Evolutionary conservation across 192 early-diverging fungal genomes (phyloP), one percentile per base, ranked within the genome.

Genomic region (Coemansia sp.): DNA sequence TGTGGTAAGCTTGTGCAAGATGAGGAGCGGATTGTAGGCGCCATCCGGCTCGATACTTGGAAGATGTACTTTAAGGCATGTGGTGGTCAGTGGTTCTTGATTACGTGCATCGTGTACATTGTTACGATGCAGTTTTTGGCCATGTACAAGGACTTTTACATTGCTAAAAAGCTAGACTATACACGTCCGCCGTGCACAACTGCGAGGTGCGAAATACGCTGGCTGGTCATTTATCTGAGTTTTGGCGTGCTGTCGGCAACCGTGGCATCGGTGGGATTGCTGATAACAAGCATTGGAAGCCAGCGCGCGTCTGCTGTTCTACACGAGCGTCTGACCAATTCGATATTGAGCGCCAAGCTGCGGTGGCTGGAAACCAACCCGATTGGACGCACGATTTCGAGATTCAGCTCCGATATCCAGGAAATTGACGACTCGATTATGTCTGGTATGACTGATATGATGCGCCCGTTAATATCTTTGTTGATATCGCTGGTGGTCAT

Each of bases 291-390:
- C 46, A 3, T 20, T 2, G 63, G 65, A 51, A 67, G 69, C 25
- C 36, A 66, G 28, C 57, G 24, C 17, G 64, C 88, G 23, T 89
- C 87, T 0, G 66, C 62, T 3, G 56, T 63, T 0, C 58, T 92
- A 36, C 88, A 92, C 52, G 57, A 67, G 25, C 64, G 74, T 11
- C 62, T 90, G 31, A 49, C 88, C 20, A 58, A 70, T 15, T 72
- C 83, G 42, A 76, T 92, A 17, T 53, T 87, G 10, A 76, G 78
- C 20, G 88, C 90, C 5, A 90, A 86, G 58, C 77, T 93, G 31
- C 84, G 87, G 31, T 95, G 93, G 81, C 92, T 91, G 63, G 92
- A 94, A 58, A 84, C 87, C 11, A 92, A 87, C 3, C 94, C 94
- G 9, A 72, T 90, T 10, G 92, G 92, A 15, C 83, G 89, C 12